Evolutionary conservation across 2,329 filamentous ascomycete species (phyloP), one percentile per base, ranked within the genome.

Genomic region (Ceratocystis cacaofunesta): DNA sequence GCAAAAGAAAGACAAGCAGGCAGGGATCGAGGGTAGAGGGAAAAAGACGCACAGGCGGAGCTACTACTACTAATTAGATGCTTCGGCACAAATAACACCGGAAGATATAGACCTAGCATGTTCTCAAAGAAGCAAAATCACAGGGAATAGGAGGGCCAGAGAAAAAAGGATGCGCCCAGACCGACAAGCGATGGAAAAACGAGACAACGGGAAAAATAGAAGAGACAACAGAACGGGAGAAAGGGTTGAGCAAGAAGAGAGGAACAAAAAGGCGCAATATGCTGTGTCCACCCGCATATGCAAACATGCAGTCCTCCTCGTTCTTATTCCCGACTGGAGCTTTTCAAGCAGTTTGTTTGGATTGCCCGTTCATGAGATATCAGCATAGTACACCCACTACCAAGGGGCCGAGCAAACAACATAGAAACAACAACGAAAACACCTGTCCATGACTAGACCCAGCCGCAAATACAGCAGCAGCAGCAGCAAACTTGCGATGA

Each of bases 41-140:
- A 57, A 41, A 64, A 32, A 48, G 17, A 19, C 32, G 30, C 52
- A 57, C 52, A 57, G 52, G 52, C 52, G 52, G 52, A 57, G 52
- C 52, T 57, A 57, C 22, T 12, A 30, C 52, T 57, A 17, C 52
- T 57, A 36, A 57, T 41, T 57, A 17, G 30, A 46, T 28, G 52
- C 52, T 57, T 57, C 52, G 52, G 52, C 52, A 57, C 52, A 57
- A 57, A 57, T 57, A 57, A 57, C 52, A 57, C 52, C 52, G 52
- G 52, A 57, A 57, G 15, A 57, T 57, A 57, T 57, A 57, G 52
- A 57, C 30, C 25, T 28, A 57, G 52, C 52, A 57, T 57, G 22
- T 57, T 57, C 60, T 61, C 36, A 46, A n/a, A 62, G 36, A 15
- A 57, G 25, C 52, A 57, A 30, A 30, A 28, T 15, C 50, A 19